phyloP scores from a whole-genome alignment of 768 basidiomycete genomes.

The Phlebiopsis gigantea region DNA sequence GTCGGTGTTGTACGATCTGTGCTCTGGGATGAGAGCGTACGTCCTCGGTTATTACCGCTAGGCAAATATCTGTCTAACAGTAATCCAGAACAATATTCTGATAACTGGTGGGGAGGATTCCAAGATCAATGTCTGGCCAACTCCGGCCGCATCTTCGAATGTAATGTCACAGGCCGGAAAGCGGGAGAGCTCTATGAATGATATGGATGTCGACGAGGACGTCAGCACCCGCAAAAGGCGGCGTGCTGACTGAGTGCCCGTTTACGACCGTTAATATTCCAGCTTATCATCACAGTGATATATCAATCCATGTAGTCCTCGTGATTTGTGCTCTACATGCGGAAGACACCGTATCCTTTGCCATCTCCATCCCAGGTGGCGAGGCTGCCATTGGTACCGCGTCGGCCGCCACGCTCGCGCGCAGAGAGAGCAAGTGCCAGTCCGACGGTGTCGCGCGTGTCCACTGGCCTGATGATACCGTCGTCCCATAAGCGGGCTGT shows the following conservation, averaged over 20 bases:
- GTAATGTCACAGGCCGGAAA: slow-evolving; percentile 3
- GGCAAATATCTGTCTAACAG: not conserved
- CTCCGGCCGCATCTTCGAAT: slow-evolving; percentile 10
- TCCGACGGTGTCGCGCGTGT: slow-evolving; percentile 85
- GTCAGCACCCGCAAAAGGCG: slow-evolving; percentile 16
- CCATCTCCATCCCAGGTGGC: slow-evolving; percentile 70
- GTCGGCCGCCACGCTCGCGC: slow-evolving; percentile 28
- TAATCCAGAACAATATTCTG: slow-evolving; percentile 25
- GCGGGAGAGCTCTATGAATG: slow-evolving; percentile 15
- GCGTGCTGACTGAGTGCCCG: slow-evolving; percentile 8
- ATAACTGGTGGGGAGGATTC: slow-evolving; percentile 32
- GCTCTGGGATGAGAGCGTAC: slow-evolving; percentile 28
- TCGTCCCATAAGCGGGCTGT: slow-evolving; percentile 95
- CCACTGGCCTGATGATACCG: slow-evolving; percentile 83
- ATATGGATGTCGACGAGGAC: slow-evolving; percentile 22
- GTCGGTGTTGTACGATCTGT: slow-evolving; percentile 27
- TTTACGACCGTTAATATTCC: not conserved
- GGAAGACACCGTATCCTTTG: slow-evolving; percentile 83
- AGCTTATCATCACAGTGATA: not conserved
- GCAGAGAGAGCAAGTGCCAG: slow-evolving; percentile 80
- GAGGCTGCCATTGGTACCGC: not conserved
- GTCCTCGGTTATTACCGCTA: not conserved
- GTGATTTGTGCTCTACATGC: slow-evolving; percentile 55
- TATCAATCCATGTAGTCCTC: not conserved
- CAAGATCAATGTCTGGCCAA: slow-evolving; percentile 26